phyloP scores from a whole-genome alignment of 495 filamentous ascomycete genomes.

The Daldinia bambusicola region DNA sequence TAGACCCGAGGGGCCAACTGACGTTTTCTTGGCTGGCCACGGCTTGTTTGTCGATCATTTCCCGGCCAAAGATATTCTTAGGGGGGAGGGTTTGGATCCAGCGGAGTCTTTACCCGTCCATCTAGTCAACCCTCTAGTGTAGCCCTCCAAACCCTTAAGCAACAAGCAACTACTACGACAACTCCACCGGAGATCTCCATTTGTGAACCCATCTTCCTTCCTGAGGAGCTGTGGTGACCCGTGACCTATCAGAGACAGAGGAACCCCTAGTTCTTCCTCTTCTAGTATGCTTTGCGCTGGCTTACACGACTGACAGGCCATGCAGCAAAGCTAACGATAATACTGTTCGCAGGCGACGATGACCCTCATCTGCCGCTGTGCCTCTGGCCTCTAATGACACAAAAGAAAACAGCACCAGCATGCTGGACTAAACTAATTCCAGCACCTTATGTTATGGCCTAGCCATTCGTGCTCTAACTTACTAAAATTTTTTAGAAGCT shows the following conservation, averaged over 20 bases:
- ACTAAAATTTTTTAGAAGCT: slow-evolving; percentile 3
- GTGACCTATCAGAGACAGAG: slow-evolving; percentile 39
- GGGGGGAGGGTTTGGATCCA: slow-evolving; percentile 40
- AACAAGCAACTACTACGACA: slow-evolving; percentile 35
- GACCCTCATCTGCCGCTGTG: slow-evolving; percentile 35
- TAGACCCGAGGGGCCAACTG: slow-evolving; percentile 40
- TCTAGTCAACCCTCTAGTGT: slow-evolving; percentile 32
- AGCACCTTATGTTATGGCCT: slow-evolving; percentile 7
- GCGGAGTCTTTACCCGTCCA: slow-evolving; percentile 47
- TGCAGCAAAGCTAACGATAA: slow-evolving; percentile 18
- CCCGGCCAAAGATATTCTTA: slow-evolving; percentile 26
- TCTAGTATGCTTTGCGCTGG: slow-evolving; percentile 13
- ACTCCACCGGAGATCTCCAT: slow-evolving; percentile 46
- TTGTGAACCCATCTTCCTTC: slow-evolving; percentile 38
- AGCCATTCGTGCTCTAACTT: background rate
- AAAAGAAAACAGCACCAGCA: slow-evolving; percentile 13
- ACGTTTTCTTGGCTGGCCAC: slow-evolving; percentile 44
- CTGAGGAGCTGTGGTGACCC: slow-evolving; percentile 45
- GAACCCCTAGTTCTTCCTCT: slow-evolving; percentile 22
- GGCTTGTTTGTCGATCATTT: slow-evolving; percentile 40
- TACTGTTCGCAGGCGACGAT: slow-evolving; percentile 33
- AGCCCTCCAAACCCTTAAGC: slow-evolving; percentile 40
- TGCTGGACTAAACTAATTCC: slow-evolving; percentile 18
- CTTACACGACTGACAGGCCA: slow-evolving; percentile 13
- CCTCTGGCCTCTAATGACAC: slow-evolving; percentile 13